Conservation (phyloP, 768 basidiomycete species). For the Lentinula aciculospora region DNA sequence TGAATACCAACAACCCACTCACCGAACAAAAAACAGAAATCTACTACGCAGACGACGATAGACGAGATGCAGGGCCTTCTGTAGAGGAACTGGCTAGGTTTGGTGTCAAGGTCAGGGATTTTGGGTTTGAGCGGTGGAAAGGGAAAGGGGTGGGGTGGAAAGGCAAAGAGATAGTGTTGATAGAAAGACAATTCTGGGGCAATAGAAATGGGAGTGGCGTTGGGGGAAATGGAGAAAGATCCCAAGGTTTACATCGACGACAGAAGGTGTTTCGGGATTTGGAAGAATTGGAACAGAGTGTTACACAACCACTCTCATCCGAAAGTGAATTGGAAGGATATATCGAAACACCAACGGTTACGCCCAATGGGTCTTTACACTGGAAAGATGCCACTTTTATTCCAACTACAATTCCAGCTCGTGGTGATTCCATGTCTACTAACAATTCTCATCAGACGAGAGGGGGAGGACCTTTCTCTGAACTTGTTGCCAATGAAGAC, state of each 20-base stretch:
- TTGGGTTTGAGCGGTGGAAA: conserved; percentile 44
- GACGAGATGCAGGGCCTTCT: not conserved
- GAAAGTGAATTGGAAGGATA: conserved; percentile 33
- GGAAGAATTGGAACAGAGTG: conserved; percentile 7
- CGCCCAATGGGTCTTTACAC: conserved; percentile 36
- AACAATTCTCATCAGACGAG: too few relatives aligned
- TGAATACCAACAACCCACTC: too few relatives aligned
- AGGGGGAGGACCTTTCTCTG: too few relatives aligned
- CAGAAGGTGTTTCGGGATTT: conserved; percentile 5
- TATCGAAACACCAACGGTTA: conserved; percentile 46
- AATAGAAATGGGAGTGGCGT: not conserved
- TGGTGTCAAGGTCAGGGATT: conserved; percentile 38
- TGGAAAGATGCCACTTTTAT: not conserved
- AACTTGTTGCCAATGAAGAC: too few relatives aligned
- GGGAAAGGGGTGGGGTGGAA: conserved; percentile 24
- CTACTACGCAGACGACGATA: not conserved
- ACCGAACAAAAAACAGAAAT: not conserved
- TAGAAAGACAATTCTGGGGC: not conserved
- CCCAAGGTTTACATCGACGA: not conserved
- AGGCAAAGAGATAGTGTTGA: conserved; percentile 33
- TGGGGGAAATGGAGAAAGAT: not conserved
- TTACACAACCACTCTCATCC: conserved; percentile 18
- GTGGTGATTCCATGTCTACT: too few relatives aligned
- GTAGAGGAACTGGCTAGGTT: not conserved
- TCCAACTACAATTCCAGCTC: not conserved